These are phyloP conservation scores for Neopestalotiopsis sp. DNA, from an alignment of 2,329 filamentous ascomycete species.

Conservation along the genomic window DNA sequence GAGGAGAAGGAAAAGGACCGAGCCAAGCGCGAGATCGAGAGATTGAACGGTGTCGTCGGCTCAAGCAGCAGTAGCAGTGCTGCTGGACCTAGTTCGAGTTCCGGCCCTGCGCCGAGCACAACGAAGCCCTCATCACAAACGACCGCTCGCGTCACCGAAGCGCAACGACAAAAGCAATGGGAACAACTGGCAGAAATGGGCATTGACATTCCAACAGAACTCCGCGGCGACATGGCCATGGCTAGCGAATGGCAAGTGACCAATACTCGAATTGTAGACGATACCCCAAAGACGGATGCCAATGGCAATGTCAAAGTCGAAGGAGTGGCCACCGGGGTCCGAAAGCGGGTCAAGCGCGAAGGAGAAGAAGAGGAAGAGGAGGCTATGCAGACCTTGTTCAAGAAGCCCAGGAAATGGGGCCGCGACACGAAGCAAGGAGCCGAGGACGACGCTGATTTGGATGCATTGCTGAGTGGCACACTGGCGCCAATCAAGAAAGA, in stretches of 20 bases:
- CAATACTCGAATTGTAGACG: constrained; percentile 64
- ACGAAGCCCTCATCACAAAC: constrained; percentile 30
- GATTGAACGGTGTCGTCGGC: constrained; percentile 78
- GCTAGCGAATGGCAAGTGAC: constrained; percentile 86
- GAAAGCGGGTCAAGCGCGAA: constrained; percentile 55
- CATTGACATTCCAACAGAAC: constrained; percentile 80
- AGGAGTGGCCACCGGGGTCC: constrained; percentile 59
- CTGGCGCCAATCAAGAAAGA: constrained; percentile 38
- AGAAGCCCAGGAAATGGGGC: constrained; percentile 63
- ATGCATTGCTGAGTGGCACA: constrained; percentile 59
- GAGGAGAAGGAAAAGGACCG: constrained; percentile 82
- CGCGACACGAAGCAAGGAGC: constrained; percentile 56
- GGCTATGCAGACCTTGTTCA: constrained; percentile 63
- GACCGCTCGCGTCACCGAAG: constrained; percentile 54
- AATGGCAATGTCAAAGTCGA: constrained; percentile 50
- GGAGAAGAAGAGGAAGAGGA: constrained; percentile 58
- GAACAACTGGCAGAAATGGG: constrained; percentile 89
- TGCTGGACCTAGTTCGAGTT: constrained; percentile 20
- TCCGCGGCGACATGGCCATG: constrained; percentile 82
- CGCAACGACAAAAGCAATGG: constrained; percentile 81
- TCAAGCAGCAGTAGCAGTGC: constrained; percentile 37
- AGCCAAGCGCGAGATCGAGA: constrained; percentile 83
- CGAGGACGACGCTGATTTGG: constrained; percentile 62
- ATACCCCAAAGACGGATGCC: constrained; percentile 44
- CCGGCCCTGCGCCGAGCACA: constrained; percentile 24